These are phyloP conservation scores for Cucurbita pepo DNA, from an alignment of 306 rosid genomes.

Conservation along the genomic window DNA sequence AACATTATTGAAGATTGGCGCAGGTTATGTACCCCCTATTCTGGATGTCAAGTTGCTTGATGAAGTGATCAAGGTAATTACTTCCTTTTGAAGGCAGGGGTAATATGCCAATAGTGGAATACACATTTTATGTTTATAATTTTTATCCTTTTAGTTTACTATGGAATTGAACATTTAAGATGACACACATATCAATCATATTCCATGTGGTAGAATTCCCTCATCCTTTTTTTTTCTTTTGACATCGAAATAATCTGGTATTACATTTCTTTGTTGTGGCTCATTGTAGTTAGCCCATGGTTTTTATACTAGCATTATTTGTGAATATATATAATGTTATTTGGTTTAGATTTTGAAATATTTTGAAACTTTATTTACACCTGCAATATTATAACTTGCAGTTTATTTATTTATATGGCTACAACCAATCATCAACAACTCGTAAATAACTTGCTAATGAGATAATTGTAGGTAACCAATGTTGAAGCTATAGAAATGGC, in stretches of 20 bases:
- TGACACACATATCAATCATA: background rate
- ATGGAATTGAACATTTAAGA: background rate
- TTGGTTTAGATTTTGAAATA: background rate
- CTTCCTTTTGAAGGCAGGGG: background rate
- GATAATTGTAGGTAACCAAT: slow-evolving; percentile 42
- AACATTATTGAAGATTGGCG: slow-evolving; percentile 11
- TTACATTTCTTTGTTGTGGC: background rate
- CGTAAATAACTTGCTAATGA: background rate
- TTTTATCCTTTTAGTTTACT: background rate
- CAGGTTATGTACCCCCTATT: slow-evolving; percentile 76
- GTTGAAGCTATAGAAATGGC: slow-evolving; percentile 88
- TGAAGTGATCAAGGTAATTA: slow-evolving; percentile 80
- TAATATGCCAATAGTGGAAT: background rate
- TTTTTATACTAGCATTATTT: background rate
- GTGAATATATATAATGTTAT: background rate
- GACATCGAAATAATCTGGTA: no score
- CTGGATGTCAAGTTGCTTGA: slow-evolving; percentile 79
- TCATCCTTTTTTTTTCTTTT: background rate
- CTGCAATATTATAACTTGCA: background rate
- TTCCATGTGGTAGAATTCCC: background rate
- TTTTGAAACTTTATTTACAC: no score
- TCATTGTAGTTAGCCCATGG: background rate
- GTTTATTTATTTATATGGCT: background rate
- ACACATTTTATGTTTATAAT: background rate
- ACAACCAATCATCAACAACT: background rate